Evolutionary conservation across 805 yeast genomes (phyloP).

Genomic region (Suhomyces emberorum): DNA sequence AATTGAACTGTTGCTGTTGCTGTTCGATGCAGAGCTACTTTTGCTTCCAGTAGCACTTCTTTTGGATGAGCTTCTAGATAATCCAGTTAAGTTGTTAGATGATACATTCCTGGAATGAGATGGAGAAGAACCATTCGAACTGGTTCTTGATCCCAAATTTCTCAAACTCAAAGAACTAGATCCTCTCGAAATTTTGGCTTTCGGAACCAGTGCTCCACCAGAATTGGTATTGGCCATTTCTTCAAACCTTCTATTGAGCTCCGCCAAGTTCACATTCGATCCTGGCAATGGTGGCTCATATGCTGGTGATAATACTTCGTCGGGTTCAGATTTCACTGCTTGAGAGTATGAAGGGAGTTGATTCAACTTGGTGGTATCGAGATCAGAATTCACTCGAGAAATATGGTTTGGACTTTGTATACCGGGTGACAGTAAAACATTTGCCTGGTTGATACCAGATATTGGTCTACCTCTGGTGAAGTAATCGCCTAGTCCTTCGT

Average conservation of each 20-base stretch:
- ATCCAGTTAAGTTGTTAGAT: slow-evolving; percentile 21
- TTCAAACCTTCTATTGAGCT: slow-evolving; percentile 26
- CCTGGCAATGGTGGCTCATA: slow-evolving; percentile 55
- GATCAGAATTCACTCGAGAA: slow-evolving; percentile 56
- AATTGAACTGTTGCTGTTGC: slow-evolving; percentile 2
- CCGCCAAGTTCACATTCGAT: slow-evolving; percentile 33
- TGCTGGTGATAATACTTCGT: slow-evolving; percentile 65
- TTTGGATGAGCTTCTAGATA: slow-evolving; percentile 11
- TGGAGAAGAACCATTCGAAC: slow-evolving; percentile 39
- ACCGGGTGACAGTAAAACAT: slow-evolving; percentile 33
- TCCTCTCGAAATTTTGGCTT: slow-evolving; percentile 20
- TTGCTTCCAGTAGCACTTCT: slow-evolving; percentile 5
- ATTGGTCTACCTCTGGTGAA: slow-evolving; percentile 21
- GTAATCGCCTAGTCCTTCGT: slow-evolving; percentile 26
- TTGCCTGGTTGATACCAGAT: background rate
- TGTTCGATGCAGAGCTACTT: slow-evolving; percentile 3
- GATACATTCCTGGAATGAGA: slow-evolving; percentile 37
- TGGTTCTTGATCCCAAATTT: slow-evolving; percentile 16
- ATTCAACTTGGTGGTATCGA: slow-evolving; percentile 33
- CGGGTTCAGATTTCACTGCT: slow-evolving; percentile 58
- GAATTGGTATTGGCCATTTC: slow-evolving; percentile 11
- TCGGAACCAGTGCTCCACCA: slow-evolving; percentile 3
- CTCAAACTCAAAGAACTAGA: slow-evolving; percentile 23
- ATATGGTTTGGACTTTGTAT: slow-evolving; percentile 51
- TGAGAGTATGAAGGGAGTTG: slow-evolving; percentile 82